Percentiles rank a stretch among this genome's conserved stretches.
phyloP scores from a whole-genome alignment of 78 protist genomes.

The Pelomyxa schiedti region DNA sequence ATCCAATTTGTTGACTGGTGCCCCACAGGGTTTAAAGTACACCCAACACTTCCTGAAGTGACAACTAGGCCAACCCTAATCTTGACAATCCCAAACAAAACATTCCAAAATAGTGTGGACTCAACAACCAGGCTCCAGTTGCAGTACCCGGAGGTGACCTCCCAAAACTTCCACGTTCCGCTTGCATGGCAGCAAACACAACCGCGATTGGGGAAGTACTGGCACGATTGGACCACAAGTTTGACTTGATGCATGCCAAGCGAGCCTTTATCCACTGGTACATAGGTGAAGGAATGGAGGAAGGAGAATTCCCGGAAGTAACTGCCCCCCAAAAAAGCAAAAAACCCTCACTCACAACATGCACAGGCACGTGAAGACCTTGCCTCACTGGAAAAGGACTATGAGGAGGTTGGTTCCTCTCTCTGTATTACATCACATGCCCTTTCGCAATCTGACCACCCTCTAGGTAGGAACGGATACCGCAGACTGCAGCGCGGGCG shows the following conservation, averaged over 20 bases:
- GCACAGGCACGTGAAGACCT: slow-evolving; percentile 94
- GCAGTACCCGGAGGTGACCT: slow-evolving; percentile 96
- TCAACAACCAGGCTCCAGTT: slow-evolving; percentile 93
- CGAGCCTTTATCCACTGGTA: slow-evolving; percentile 98
- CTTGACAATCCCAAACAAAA: no score
- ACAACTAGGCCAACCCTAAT: slow-evolving; percentile 98
- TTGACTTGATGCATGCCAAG: slow-evolving; percentile 92
- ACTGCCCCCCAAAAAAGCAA: no score
- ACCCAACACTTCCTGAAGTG: slow-evolving; percentile 80
- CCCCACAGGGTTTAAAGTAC: slow-evolving; percentile 79
- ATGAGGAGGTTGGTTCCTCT: slow-evolving; percentile 25
- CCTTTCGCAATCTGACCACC: no score
- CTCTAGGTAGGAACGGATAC: no score
- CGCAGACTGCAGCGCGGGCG: no score
- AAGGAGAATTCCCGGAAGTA: slow-evolving; percentile 99
- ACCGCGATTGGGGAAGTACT: slow-evolving; percentile 96
- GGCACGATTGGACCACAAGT: slow-evolving; percentile 83
- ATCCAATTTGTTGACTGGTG: slow-evolving; percentile 91
- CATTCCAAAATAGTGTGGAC: no score
- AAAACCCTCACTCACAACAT: no score
- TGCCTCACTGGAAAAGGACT: slow-evolving; percentile 51
- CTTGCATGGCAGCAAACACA: slow-evolving; percentile 90
- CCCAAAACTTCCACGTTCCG: slow-evolving; percentile 93
- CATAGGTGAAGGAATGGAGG: slow-evolving; percentile 99
- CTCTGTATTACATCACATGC: no score